phyloP scores from a whole-genome alignment of 371 early-diverging fungal species.

The Circinella minor region DNA sequence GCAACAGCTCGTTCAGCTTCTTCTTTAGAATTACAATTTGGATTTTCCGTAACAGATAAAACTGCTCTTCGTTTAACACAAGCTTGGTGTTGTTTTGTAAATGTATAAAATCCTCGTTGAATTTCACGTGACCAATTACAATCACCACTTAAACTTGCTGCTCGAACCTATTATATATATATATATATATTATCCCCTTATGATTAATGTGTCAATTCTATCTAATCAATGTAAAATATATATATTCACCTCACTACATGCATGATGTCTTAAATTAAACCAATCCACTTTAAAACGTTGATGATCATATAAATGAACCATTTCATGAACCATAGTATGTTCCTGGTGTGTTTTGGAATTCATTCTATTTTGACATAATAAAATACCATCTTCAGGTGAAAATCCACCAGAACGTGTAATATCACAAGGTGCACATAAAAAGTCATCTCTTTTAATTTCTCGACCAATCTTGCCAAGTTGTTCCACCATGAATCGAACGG shows the following conservation, averaged over 20 bases:
- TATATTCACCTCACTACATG: slow-evolving; percentile 83
- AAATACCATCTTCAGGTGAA: slow-evolving; percentile 75
- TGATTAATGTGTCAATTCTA: too few species aligned
- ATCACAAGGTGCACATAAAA: slow-evolving; percentile 85
- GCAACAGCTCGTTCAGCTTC: slow-evolving; percentile 89
- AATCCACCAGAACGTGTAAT: slow-evolving; percentile 82
- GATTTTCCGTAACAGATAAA: slow-evolving; percentile 77
- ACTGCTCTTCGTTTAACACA: slow-evolving; percentile 92
- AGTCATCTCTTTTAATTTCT: slow-evolving; percentile 58
- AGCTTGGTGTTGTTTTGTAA: slow-evolving; percentile 90
- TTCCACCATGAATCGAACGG: slow-evolving; percentile 85
- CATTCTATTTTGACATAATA: slow-evolving; percentile 87
- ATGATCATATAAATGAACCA: slow-evolving; percentile 95
- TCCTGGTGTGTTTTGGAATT: slow-evolving; percentile 77
- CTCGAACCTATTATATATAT: slow-evolving; percentile 71
- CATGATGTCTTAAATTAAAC: slow-evolving; percentile 86
- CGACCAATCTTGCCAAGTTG: slow-evolving; percentile 75
- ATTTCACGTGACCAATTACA: slow-evolving; percentile 90
- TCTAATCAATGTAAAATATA: not conserved
- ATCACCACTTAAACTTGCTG: slow-evolving; percentile 92
- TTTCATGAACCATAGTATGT: slow-evolving; percentile 93
- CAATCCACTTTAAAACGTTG: slow-evolving; percentile 84
- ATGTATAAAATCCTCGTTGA: slow-evolving; percentile 74
- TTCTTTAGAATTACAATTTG: slow-evolving; percentile 71
- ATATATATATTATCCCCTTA: not conserved